Base-by-base conservation (phyloP, 2,329 filamentous ascomycete genomes). In the Sporothrix euskadiensis region DNA sequence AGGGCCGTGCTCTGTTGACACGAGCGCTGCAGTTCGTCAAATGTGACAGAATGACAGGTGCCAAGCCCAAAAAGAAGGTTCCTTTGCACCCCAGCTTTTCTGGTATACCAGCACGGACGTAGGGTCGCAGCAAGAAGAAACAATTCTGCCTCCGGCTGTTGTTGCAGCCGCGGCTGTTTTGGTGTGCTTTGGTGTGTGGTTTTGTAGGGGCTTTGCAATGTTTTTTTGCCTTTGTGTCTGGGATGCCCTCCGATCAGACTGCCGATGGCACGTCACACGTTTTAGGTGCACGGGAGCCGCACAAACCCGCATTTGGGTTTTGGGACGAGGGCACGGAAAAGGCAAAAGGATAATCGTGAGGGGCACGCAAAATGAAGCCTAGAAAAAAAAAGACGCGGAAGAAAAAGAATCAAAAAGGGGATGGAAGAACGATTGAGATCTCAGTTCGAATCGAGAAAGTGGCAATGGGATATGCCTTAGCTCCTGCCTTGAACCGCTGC, bases 191-290 rank as follows among this genome's bases (percentile, higher is more conserved):
- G 9, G 19, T 22, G 59, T 66, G 26, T 35, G 35, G 35, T 26
- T 12, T 56, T 30, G 26, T 26, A 26, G 26, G 1, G 1, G 26
- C 26, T 9, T 26, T 56, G 22, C n/a, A 26, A 9, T 56, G 52
- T 6, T 22, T 26, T 26, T 12, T 39, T 4, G 9, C 49, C 26
- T 26, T 47, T 41, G 26, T 69, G 70, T 73, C 56, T 71, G 47
- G 30, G 52, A 26, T 49, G 22, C 41, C 41, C 49, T 74, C 75
- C 77, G 77, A 80, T 80, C 79, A 80, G 76, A 80, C 79, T 75
- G 78, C 75, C 76, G 76, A 75, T 80, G 79, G 78, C 75, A 80
- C 79, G 74, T 73, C 71, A 73, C 71, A 71, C 74, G 78, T 80
- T 76, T 79, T 78, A 79, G 63, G 73, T 69, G 61, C 57, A 69